Percentiles rank a stretch among this genome's conserved stretches.
These are phyloP conservation scores for Myxozyma kluyveri DNA, from an alignment of 805 yeast genomes.

Conservation along the genomic window DNA sequence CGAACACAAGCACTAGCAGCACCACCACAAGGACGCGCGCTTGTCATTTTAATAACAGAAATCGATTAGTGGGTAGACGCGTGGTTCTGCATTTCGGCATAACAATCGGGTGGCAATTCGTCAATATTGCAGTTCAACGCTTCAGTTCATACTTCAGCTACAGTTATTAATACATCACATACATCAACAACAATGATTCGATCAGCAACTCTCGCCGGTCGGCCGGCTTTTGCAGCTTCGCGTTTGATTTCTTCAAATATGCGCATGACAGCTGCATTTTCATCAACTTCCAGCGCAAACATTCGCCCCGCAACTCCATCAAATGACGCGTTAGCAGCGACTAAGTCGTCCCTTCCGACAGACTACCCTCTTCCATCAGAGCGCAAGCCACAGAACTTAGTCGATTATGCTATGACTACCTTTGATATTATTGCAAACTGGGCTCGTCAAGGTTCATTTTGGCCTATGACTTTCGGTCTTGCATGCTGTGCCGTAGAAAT, in stretches of 20 bases:
- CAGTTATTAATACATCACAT: too few species aligned
- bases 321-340: not conserved
- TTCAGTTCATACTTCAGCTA: too few species aligned
- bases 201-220: not conserved
- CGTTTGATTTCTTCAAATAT: not conserved
- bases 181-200: not conserved
- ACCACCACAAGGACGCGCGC: too few species aligned
- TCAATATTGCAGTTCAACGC: too few species aligned
- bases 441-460: constrained; percentile 88
- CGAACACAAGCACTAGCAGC: too few species aligned
- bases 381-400: constrained; percentile 55
- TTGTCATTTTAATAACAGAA: too few species aligned
- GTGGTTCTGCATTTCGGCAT: too few species aligned
- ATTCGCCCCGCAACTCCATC: constrained; percentile 1
- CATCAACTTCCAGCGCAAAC: constrained; percentile 1
- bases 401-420: constrained; percentile 80
- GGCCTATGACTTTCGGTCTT: constrained; percentile 91
- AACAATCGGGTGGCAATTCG: too few species aligned
- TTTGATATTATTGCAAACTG: constrained; percentile 80
- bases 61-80: too few species aligned
- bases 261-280: not conserved
- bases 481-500: constrained; percentile 94
- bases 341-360: constrained; percentile 48
- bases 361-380: constrained; percentile 70
- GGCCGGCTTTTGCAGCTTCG: constrained; percentile 2